These are phyloP conservation scores for Arctostaphylos glauca DNA, from an alignment of 148 eudicot genomes.

Conservation along the genomic window DNA sequence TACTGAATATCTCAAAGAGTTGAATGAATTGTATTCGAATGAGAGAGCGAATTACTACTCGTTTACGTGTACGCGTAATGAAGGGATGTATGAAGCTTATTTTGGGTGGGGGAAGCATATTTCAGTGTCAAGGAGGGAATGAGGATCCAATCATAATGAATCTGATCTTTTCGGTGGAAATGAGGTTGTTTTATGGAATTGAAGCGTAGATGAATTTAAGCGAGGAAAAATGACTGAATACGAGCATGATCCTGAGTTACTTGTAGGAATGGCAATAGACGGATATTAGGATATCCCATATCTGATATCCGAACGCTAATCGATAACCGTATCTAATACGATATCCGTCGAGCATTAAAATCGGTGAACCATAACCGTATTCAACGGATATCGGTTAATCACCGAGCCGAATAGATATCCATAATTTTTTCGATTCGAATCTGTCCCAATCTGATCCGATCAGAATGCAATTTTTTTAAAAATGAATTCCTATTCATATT, in stretches of 20 bases:
- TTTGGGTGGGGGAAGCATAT: too few relatives aligned
- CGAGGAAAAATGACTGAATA: conserved; percentile 33
- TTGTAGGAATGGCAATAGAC: background rate
- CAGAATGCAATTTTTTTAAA: too few relatives aligned
- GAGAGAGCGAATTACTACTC: background rate
- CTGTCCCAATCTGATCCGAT: too few relatives aligned
- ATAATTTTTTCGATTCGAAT: too few relatives aligned
- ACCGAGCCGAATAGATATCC: too few relatives aligned
- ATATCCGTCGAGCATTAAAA: too few relatives aligned
- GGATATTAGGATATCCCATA: too few relatives aligned
- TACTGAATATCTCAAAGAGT: conserved; percentile 8
- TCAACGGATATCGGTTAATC: too few relatives aligned
- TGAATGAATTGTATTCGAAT: conserved; percentile 3
- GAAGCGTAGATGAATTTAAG: conserved; percentile 32
- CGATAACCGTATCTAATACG: too few relatives aligned
- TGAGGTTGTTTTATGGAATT: conserved; percentile 24
- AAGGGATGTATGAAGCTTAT: conserved; percentile 23
- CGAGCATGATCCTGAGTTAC: conserved; percentile 24
- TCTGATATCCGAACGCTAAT: too few relatives aligned
- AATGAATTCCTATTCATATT: too few relatives aligned
- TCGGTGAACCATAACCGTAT: too few relatives aligned
- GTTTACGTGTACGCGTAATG: conserved; percentile 17
- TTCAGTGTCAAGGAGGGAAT: background rate
- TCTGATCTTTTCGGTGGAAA: conserved; percentile 23
- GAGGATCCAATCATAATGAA: conserved; percentile 9